Base-by-base conservation (phyloP, 305 asterid species). In the Andrographis paniculata region DNA sequence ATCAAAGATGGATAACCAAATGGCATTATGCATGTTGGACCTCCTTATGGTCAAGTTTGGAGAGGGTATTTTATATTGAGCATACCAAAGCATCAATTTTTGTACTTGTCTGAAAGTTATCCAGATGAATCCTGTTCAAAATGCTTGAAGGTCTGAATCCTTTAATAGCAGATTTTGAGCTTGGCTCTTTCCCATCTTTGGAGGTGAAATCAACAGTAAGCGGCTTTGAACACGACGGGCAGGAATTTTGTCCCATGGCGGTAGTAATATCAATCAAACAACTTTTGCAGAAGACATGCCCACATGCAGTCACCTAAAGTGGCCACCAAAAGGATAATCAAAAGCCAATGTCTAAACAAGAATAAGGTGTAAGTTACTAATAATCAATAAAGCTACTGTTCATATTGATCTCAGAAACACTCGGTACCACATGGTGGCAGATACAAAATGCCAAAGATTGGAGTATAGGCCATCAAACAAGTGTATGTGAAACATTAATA, bases 71-170 rank as follows among this genome's bases (percentile, higher is more conserved):
- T 45, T 9, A 45, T 24, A 42, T 42, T 37, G 16, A 36, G 60
- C 81, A 62, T 79, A 82, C 98, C 93, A 89, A 64, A 49, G 98
- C 98, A 60, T 89, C 98, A 59, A 89, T 85, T 73, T 89, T 89
- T 58, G 94, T 89, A 59, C 98, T 85, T 28, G 93, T 76, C 76
- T 80, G 95, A 67, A 85, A 89, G 64, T 80, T 71, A 52, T 72
- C 67, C 17, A 88, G 80, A 66, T 62, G 67, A 53, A 88, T 77
- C 68, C 97, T 76, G 49, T 88, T 84, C 66, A 88, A 72, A 68
- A 88, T 88, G 63, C 97, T 88, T 14, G 95, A 72, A 11, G 87
- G 48, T 72, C 78, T 79, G 64, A 82, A 84, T 48, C 95, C 97
- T 69, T 80, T 80, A 42, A 85, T 48, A 50, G 76, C 77, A 28